phyloP scores from a whole-genome alignment of 306 rosid genomes.

The Phaseolus lunatus region DNA sequence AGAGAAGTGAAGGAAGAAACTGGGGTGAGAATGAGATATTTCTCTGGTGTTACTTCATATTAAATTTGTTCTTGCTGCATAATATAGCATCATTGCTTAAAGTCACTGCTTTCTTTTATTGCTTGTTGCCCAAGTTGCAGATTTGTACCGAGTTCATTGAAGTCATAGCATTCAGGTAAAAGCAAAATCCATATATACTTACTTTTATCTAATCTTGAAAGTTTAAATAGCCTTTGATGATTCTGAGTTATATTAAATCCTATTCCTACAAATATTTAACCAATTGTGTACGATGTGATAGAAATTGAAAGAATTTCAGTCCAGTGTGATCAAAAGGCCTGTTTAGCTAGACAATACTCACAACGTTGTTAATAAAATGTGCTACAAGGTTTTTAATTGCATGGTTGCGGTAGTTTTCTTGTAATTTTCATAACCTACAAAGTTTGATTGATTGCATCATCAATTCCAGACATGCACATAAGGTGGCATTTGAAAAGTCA shows the following conservation, averaged over 20 bases:
- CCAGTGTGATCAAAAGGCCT: not conserved
- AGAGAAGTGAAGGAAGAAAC: conserved; percentile 95
- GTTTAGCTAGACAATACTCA: not conserved
- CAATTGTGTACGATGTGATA: not conserved
- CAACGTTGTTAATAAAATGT: not conserved
- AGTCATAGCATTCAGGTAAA: conserved; percentile 90
- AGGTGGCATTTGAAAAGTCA: conserved; percentile 84
- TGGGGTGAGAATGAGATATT: conserved; percentile 57
- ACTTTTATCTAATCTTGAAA: not conserved
- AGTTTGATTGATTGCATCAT: conserved; percentile 37
- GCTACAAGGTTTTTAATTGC: not conserved
- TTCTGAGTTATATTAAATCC: not conserved
- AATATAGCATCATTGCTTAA: not conserved
- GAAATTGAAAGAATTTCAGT: conserved; percentile 6
- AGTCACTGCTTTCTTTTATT: conserved; percentile 19
- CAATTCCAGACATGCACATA: conserved; percentile 79
- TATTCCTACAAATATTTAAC: not conserved
- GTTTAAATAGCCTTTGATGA: not conserved
- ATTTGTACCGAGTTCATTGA: conserved; percentile 83
- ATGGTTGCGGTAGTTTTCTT: conserved; percentile 3
- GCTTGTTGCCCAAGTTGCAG: conserved; percentile 58
- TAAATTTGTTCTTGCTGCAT: conserved; percentile 6
- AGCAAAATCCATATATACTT: not conserved
- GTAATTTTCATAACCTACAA: not conserved
- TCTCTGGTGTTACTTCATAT: conserved; percentile 1